Percentiles rank a stretch among this genome's conserved stretches.
Evolutionary conservation across 257 asterid species (phyloP).

Genomic region (Solanum pimpinellifolium): DNA sequence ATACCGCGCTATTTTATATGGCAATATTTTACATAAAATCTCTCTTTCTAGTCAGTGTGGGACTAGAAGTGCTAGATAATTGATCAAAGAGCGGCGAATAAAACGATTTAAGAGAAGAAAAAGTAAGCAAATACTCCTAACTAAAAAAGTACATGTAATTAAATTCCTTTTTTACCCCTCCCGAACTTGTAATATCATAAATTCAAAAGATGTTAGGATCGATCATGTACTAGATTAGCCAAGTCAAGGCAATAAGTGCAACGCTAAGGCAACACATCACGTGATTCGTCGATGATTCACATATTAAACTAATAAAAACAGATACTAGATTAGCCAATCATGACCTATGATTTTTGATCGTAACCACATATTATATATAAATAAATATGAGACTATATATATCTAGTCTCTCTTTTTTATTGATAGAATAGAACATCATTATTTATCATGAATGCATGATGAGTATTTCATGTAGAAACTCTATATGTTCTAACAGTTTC

Average conservation of each 20-base stretch:
- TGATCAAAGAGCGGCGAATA: too few species aligned
- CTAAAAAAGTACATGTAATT: not conserved
- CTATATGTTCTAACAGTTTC: not conserved
- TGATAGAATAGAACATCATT: not conserved
- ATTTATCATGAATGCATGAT: not conserved
- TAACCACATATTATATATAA: not conserved
- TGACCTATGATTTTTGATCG: not conserved
- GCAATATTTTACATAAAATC: too few species aligned
- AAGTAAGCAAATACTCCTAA: not conserved
- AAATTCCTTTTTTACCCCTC: too few species aligned
- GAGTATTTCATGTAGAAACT: not conserved
- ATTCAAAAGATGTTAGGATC: too few species aligned
- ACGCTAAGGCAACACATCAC: not conserved
- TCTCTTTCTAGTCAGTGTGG: too few species aligned
- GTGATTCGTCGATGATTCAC: not conserved
- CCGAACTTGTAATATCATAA: not conserved
- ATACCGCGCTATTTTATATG: not conserved
- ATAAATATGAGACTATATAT: not conserved
- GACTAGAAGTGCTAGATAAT: too few species aligned
- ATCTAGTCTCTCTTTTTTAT: not conserved
- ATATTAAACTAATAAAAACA: conserved; percentile 19
- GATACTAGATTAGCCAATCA: conserved; percentile 6
- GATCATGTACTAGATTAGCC: not conserved
- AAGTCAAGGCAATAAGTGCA: not conserved
- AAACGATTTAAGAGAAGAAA: too few species aligned